Evolutionary conservation across 169 alveolate genomes (phyloP).

Genomic region (Cryptosporidium canis): DNA sequence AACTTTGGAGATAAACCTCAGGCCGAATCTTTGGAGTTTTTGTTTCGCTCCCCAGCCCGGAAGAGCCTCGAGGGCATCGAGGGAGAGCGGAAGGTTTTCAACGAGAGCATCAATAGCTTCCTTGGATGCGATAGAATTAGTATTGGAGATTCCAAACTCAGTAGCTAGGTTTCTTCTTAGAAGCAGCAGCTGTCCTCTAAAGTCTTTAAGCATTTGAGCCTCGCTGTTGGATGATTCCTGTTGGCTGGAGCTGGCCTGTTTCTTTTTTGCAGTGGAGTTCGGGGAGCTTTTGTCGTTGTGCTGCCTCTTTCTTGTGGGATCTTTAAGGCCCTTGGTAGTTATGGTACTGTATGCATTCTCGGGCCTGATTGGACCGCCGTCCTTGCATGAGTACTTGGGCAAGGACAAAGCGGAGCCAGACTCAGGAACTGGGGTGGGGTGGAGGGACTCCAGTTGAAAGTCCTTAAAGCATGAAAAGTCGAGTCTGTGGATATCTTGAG

Average conservation of each 20-base stretch:
- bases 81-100: conserved; percentile 18
- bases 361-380: no score
- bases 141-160: conserved; percentile 31
- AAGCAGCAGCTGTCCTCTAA: conserved; percentile 32
- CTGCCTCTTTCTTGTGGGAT: conserved; percentile 12
- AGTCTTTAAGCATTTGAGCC: conserved; percentile 13
- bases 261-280: not conserved
- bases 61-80: conserved; percentile 19
- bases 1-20: conserved; percentile 27
- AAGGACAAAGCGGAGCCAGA: not conserved
- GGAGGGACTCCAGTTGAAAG: not conserved
- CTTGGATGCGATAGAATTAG: conserved; percentile 63
- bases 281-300: conserved; percentile 4
- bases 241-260: not conserved
- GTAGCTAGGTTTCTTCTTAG: conserved; percentile 53
- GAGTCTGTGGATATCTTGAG: not conserved
- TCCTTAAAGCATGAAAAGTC: not conserved
- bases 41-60: conserved; percentile 72
- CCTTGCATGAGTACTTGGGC: no score
- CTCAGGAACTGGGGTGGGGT: not conserved
- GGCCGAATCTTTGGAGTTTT: conserved; percentile 58
- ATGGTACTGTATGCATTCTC: no score
- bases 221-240: not conserved
- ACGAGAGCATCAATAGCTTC: conserved; percentile 65
- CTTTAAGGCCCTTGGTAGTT: not conserved